phyloP scores from a whole-genome alignment of 2,329 filamentous ascomycete genomes.

The Fusarium mexicanum region DNA sequence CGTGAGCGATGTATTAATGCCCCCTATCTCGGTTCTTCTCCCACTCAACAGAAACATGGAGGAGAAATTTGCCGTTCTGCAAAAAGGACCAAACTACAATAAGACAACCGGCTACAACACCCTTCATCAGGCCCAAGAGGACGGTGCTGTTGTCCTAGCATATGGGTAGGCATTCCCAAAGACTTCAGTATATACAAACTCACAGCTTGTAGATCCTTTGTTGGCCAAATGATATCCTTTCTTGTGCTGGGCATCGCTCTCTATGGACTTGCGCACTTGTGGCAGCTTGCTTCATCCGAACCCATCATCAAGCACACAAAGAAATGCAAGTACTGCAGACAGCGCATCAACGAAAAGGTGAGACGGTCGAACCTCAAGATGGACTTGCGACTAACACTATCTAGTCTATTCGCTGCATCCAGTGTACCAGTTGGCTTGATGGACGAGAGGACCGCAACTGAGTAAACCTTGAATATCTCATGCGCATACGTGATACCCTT shows the following conservation, averaged over 20 bases:
- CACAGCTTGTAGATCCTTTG: slow-evolving; percentile 59
- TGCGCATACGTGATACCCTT: slow-evolving; percentile 17
- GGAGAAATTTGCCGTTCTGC: slow-evolving; percentile 76
- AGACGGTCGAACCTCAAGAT: slow-evolving; percentile 11
- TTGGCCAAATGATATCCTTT: slow-evolving; percentile 74
- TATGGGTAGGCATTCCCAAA: slow-evolving; percentile 64
- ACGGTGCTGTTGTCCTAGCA: slow-evolving; percentile 77
- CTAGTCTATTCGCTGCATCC: slow-evolving; percentile 57
- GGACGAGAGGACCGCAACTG: slow-evolving; percentile 55
- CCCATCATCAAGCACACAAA: slow-evolving; percentile 76
- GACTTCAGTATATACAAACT: neutral
- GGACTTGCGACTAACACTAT: slow-evolving; percentile 3
- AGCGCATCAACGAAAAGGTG: slow-evolving; percentile 71
- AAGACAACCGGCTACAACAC: slow-evolving; percentile 72
- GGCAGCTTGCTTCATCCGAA: slow-evolving; percentile 69
- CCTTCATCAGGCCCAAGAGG: slow-evolving; percentile 71
- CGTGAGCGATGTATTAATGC: slow-evolving; percentile 75
- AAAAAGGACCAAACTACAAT: slow-evolving; percentile 63
- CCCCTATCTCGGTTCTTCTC: slow-evolving; percentile 73
- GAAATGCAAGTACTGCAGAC: slow-evolving; percentile 74
- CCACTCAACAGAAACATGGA: slow-evolving; percentile 77
- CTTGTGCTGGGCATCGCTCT: slow-evolving; percentile 71
- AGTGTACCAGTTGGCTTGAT: slow-evolving; percentile 63
- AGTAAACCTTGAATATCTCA: neutral
- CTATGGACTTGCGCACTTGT: slow-evolving; percentile 70